Percentiles rank a stretch among this genome's conserved stretches.
Evolutionary conservation across 768 basidiomycete species (phyloP).

Genomic region (Mycena epipterygia): DNA sequence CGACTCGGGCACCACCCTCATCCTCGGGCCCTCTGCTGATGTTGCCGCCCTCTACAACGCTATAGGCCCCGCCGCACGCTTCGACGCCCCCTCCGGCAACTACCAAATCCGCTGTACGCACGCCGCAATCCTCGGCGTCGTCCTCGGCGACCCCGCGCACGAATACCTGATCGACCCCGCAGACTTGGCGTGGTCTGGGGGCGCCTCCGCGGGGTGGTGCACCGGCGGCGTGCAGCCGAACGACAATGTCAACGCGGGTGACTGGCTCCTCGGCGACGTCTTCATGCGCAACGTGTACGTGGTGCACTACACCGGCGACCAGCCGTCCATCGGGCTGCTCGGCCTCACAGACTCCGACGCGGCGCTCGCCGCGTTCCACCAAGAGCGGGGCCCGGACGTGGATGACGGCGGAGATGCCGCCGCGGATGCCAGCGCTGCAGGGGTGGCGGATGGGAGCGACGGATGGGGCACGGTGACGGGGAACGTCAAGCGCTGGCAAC

Average conservation of each 20-base stretch:
- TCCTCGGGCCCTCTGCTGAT: slow-evolving; percentile 66
- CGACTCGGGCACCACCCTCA: slow-evolving; percentile 73
- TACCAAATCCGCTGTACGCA: slow-evolving; percentile 68
- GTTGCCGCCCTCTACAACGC: slow-evolving; percentile 66
- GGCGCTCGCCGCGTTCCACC: slow-evolving; percentile 55
- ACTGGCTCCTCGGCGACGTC: slow-evolving; percentile 73
- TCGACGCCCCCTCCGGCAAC: slow-evolving; percentile 46
- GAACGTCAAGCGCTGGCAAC: slow-evolving; percentile 36
- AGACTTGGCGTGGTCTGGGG: slow-evolving; percentile 66
- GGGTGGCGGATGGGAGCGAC: neutral
- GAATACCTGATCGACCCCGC: slow-evolving; percentile 65
- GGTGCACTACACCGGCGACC: slow-evolving; percentile 58
- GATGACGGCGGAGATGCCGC: slow-evolving; percentile 1
- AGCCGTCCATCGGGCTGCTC: slow-evolving; percentile 62
- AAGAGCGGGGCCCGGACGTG: slow-evolving; percentile 57
- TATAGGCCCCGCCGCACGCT: slow-evolving; percentile 56
- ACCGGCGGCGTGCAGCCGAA: slow-evolving; percentile 69
- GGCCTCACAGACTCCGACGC: slow-evolving; percentile 55
- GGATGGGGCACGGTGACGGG: slow-evolving; percentile 28
- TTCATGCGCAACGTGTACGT: slow-evolving; percentile 72
- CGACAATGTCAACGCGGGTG: slow-evolving; percentile 61
- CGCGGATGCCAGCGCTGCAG: neutral
- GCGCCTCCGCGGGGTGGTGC: slow-evolving; percentile 62
- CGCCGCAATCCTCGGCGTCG: slow-evolving; percentile 60
- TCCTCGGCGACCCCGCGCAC: slow-evolving; percentile 54